These are phyloP conservation scores for Ophiobolus disseminans DNA, from an alignment of 2,329 filamentous ascomycete genomes.

Conservation along the genomic window DNA sequence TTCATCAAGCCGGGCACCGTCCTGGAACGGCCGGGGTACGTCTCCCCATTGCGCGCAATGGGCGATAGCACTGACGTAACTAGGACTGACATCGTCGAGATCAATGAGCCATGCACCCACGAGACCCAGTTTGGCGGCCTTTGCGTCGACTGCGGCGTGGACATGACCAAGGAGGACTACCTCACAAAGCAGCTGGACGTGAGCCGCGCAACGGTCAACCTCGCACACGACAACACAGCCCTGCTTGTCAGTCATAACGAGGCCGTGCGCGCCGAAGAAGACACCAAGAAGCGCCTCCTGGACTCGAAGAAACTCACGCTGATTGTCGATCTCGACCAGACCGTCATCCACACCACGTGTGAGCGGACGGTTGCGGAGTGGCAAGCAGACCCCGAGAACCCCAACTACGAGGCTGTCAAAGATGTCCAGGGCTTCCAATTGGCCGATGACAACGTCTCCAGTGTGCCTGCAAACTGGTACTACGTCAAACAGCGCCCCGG, in stretches of 20 bases:
- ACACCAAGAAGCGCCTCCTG: slow-evolving; percentile 83
- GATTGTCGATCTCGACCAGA: slow-evolving; percentile 97
- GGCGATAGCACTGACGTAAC: slow-evolving; percentile 5
- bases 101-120: slow-evolving; percentile 91
- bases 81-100: slow-evolving; percentile 69
- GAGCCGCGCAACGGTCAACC: slow-evolving; percentile 88
- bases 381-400: slow-evolving; percentile 86
- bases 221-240: slow-evolving; percentile 88
- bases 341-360: slow-evolving; percentile 97
- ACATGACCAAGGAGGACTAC: slow-evolving; percentile 91
- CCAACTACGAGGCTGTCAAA: slow-evolving; percentile 89
- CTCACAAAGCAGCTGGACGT: slow-evolving; percentile 80
- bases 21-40: slow-evolving; percentile 58
- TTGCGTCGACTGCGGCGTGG: slow-evolving; percentile 90
- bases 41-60: slow-evolving; percentile 15
- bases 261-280: slow-evolving; percentile 81
- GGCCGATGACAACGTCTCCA: slow-evolving; percentile 69
- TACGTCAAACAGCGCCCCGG: slow-evolving; percentile 98
- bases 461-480: slow-evolving; percentile 69
- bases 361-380: slow-evolving; percentile 96
- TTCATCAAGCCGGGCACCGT: slow-evolving; percentile 71
- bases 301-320: slow-evolving; percentile 84
- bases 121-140: slow-evolving; percentile 90
- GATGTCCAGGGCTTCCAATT: slow-evolving; percentile 90
- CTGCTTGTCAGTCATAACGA: slow-evolving; percentile 85